Base-by-base conservation (phyloP, 148 eudicot species). In the Camellia japonica region DNA sequence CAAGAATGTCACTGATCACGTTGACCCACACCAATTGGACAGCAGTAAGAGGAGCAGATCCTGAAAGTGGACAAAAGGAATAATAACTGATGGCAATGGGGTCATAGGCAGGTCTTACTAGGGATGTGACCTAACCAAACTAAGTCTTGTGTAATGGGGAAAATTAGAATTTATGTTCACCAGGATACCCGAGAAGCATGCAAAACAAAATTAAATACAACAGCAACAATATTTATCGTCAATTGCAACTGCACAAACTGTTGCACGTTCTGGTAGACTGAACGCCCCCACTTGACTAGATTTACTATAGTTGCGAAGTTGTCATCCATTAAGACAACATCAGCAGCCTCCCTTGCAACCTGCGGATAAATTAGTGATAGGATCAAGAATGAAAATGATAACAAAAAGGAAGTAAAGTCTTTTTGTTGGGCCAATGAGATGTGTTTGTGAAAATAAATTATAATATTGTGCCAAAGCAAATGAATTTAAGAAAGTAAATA, bases 1-100 rank as follows among this genome's bases (percentile, higher is more conserved):
- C 98, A 73, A 95, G 84, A 15, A 97, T 95, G 87, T 95, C 98
- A 96, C 93, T 95, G 20, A 93, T 95, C 90, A 95, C 85, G 91
- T 94, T 94, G 73, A 94, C 98, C 98, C 98, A 94, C 54, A 94
- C 87, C 82, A 94, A 78, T 82, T 94, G 98, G 79, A 94, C 98
- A 62, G 94, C 95, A 3, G 98, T 94, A 81, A 94, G 88, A n/a
- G 98, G 98, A 83, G 98, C 97, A 80, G 97, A 85, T 78, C 98
- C 98, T 95, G 88, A 44, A 84, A 55, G 2, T 12, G n/a, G 14
- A 55, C 59, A 55, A 12, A 55, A 47, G n/a, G 6, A 47, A 47
- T 47, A 47, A 2, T 47, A 47, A 47, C 3, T 47, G 51, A 2
- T 6, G 3, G 51, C 6, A 6, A 2, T 47, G 6, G 3, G 51